Base-by-base conservation (phyloP, 139 green algal genomes). In the Chlorella vulgaris region DNA sequence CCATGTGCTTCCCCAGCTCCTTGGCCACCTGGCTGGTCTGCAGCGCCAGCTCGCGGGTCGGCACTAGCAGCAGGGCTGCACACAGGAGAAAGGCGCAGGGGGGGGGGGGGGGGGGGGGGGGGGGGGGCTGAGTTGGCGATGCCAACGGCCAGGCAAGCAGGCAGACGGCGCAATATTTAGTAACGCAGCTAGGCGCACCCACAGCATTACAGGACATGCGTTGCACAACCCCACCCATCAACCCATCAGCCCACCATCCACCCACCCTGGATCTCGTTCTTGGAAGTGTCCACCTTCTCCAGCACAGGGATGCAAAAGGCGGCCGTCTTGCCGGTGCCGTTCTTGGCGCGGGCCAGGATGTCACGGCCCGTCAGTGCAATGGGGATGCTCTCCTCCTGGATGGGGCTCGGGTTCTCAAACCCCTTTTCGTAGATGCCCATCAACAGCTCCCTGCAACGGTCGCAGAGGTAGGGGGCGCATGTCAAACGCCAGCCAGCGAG, bases 401-500 rank as follows among this genome's bases (percentile, higher is more conserved):
- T 98, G 36, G 94, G 94, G 36, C 87, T 94, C n/a, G 95, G 95
- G 80, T 91, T 91, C 80, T 99, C 96, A 83, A 99, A 99, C 29
- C 96, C 96, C 81, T 99, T 99, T 89, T 99, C 97, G 83, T 99
- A 99, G 85, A 99, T 99, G 71, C 97, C 97, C 96, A 98, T 98
- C 13, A 99, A 92, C 65, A 99, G 92, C 81, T 97, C 93, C 51
- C 85, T 86, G 76, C 43, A 38, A 40, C 5, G 21, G 61, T 24
- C 24, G 36, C 55, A n/a, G 18, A n/a, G 55, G 55, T 62, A 10
- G 47, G n/a, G 13, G 58, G 39, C 28, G 5, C 29, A n/a, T n/a
- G n/a, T n/a, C n/a, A n/a, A n/a, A n/a, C n/a, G n/a, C n/a, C n/a
- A n/a, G n/a, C n/a, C n/a, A n/a, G n/a, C n/a, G n/a, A n/a, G n/a